Conservation (phyloP, 2,329 filamentous ascomycete genomes). For the Coleophoma cylindrospora region DNA sequence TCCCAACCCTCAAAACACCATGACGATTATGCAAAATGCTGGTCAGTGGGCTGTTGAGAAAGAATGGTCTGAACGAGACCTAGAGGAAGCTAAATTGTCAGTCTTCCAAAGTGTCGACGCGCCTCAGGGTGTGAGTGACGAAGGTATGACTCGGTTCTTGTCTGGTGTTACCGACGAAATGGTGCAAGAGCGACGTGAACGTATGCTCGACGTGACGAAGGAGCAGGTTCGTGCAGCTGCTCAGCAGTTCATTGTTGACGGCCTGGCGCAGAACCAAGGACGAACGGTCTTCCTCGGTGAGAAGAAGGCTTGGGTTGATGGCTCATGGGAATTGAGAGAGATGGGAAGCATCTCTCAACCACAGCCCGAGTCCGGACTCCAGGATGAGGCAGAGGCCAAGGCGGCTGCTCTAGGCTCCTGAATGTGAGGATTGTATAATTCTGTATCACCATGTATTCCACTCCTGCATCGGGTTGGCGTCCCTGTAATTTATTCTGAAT, state of each 20-base stretch:
- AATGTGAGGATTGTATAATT: constrained; percentile 3
- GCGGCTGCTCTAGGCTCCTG: constrained; percentile 19
- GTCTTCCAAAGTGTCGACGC: constrained; percentile 92
- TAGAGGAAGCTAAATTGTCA: constrained; percentile 94
- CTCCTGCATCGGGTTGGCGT: constrained; percentile 13
- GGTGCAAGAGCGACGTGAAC: constrained; percentile 78
- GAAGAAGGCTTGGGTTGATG: constrained; percentile 73
- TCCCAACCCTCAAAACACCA: constrained; percentile 84
- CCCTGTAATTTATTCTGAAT: constrained; percentile 8
- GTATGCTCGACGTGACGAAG: constrained; percentile 78
- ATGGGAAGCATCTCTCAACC: constrained; percentile 57
- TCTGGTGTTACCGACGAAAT: constrained; percentile 83
- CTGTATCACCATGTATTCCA: constrained; percentile 21
- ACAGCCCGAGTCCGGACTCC: constrained; percentile 16
- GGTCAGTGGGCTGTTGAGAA: constrained; percentile 80
- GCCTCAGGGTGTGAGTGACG: constrained; percentile 77
- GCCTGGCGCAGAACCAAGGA: constrained; percentile 52
- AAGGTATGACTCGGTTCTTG: constrained; percentile 83
- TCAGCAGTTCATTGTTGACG: constrained; percentile 73
- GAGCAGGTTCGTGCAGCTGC: constrained; percentile 78
- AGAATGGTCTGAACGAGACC: constrained; percentile 74
- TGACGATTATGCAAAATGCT: constrained; percentile 78
- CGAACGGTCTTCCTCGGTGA: constrained; percentile 75
- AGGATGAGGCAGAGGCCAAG: constrained; percentile 22
- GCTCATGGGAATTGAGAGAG: constrained; percentile 69